Conservation (phyloP, 495 filamentous ascomycete genomes). For the Cenococcum geophilum region DNA sequence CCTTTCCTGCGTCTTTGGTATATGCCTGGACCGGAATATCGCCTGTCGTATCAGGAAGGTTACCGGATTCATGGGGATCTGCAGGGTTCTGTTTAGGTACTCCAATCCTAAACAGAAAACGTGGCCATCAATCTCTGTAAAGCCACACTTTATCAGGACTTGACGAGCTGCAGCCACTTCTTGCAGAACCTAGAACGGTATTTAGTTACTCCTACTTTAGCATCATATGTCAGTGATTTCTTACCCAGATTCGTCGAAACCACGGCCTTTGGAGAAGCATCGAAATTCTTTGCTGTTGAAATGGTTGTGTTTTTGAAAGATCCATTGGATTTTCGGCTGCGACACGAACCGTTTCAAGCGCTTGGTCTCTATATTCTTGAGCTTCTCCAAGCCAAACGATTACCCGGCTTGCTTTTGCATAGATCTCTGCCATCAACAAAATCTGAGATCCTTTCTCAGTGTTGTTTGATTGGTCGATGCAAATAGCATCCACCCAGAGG, state of each 20-base stretch:
- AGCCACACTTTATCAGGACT: slow-evolving; percentile 32
- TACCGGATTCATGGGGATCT: too few relatives aligned
- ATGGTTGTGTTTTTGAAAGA: neutral
- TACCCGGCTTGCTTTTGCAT: too few relatives aligned
- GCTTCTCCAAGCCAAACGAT: too few relatives aligned
- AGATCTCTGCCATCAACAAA: too few relatives aligned
- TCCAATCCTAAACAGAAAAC: slow-evolving; percentile 8
- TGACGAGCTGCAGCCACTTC: slow-evolving; percentile 35
- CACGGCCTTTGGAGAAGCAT: slow-evolving; percentile 27
- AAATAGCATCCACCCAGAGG: neutral
- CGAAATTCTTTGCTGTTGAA: slow-evolving; percentile 19
- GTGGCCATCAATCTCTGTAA: slow-evolving; percentile 30
- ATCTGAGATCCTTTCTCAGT: too few relatives aligned
- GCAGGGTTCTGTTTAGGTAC: too few relatives aligned
- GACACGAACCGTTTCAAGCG: too few relatives aligned
- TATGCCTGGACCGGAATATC: slow-evolving; percentile 25
- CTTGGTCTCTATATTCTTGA: too few relatives aligned
- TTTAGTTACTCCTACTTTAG: neutral
- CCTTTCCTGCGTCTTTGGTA: slow-evolving; percentile 11
- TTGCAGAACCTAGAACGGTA: slow-evolving; percentile 32
- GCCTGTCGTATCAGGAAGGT: slow-evolving; percentile 32
- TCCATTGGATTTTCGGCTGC: too few relatives aligned
- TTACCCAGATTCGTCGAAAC: slow-evolving; percentile 38
- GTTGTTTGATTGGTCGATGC: too few relatives aligned
- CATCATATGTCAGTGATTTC: neutral